Base-by-base conservation (phyloP, 1,139 yeast genomes). In the Lodderomyces jiufengensis region DNA sequence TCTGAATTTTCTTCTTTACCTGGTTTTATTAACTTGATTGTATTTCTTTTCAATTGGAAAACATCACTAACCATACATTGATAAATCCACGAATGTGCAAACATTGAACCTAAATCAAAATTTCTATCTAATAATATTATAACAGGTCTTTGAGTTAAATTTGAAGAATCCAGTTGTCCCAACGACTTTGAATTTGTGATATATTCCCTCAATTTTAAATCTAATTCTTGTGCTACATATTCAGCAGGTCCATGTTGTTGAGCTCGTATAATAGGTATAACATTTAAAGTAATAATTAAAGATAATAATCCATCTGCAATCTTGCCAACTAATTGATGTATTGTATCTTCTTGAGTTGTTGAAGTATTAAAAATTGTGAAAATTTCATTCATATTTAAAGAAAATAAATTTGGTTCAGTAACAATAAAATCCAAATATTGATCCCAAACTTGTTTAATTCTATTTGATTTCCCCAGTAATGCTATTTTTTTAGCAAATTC, bases 11-110 rank as follows among this genome's bases (percentile, higher is more conserved):
- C 35, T 27, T 60, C 60, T 34, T 66, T 72, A 23, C 66, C 69
- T 30, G 51, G 54, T 36, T 72, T 69, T 16, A 58, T 55, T 22
- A 69, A 48, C 34, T 57, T 61, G 31, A 87, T 73, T 9, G 84
- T 77, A 58, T 90, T 90, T 54, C 95, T 75, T 47, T 80, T 76
- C 49, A 92, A 70, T 38, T 77, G 76, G 57, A 94, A 86, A 9
- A 88, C 95, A 57, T 92, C 99, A 51, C 90, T 84, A 11, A 92
- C 95, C 77, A 92, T 81, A 51, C 97, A 88, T 63, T 92, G 96
- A 57, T 92, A 92, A 36, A 95, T 88, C 97, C 98, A 90, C 5
- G 97, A 87, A 59, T 92, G 99, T 2, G 94, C 78, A 57, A 94
- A 81, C 97, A 92, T 90, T 20, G 95, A 83, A 2, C 92, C 82